These are phyloP conservation scores for Cladosporium sp. DNA, from an alignment of 2,329 filamentous ascomycete species.

Conservation along the genomic window DNA sequence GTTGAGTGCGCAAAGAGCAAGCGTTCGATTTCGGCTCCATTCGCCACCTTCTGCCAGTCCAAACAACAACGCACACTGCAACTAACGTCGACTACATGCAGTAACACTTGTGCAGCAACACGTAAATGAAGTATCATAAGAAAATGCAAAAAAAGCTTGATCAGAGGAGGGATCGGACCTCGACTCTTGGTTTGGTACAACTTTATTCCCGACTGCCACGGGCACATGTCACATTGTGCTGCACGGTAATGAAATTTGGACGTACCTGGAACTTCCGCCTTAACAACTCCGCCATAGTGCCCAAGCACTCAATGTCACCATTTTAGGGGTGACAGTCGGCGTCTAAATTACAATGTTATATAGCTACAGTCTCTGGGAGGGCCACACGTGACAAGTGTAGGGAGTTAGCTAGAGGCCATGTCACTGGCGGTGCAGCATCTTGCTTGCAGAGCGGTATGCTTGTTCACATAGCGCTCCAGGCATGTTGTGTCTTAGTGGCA, in stretches of 20 bases:
- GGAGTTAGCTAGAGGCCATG: background rate
- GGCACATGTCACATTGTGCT: background rate
- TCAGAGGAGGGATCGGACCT: background rate
- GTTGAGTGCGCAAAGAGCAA: background rate
- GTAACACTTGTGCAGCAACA: background rate
- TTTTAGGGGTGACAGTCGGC: background rate
- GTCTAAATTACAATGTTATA: background rate
- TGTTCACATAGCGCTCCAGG: background rate
- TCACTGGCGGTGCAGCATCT: background rate
- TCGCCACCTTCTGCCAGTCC: background rate
- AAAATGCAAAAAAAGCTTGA: background rate
- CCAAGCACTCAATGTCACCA: background rate
- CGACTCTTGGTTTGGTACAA: background rate
- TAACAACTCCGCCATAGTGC: background rate
- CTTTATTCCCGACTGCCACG: background rate
- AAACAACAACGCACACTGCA: background rate
- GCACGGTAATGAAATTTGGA: background rate
- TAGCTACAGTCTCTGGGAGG: background rate
- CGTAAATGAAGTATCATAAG: background rate
- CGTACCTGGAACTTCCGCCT: background rate
- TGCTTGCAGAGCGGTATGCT: background rate
- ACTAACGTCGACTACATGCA: background rate
- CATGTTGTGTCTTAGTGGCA: background rate
- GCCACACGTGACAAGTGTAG: background rate
- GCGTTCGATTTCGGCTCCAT: background rate